Evolutionary conservation across 139 green algal genomes (phyloP).

Genomic region (Chlamydomonas asymmetrica): DNA sequence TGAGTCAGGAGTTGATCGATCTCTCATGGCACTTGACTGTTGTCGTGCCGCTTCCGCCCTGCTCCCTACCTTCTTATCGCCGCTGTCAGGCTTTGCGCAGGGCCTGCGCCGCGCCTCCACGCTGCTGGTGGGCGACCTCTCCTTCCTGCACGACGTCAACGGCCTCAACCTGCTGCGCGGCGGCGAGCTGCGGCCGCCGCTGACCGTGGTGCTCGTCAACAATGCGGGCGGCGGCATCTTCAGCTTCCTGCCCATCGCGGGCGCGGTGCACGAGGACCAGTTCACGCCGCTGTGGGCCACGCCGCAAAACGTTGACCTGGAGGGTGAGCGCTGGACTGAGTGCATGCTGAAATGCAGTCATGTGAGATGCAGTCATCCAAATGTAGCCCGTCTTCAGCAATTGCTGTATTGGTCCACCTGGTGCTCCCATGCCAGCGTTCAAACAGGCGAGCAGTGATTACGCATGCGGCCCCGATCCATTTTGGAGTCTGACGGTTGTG

Average conservation of each 20-base stretch:
- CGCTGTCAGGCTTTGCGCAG: conserved; percentile 80
- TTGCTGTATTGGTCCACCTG: too few relatives aligned
- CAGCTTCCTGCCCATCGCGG: conserved; percentile 90
- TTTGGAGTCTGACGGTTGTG: too few relatives aligned
- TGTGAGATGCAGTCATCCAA: too few relatives aligned
- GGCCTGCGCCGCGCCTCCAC: conserved; percentile 78
- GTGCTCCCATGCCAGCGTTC: too few relatives aligned
- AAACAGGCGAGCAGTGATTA: too few relatives aligned
- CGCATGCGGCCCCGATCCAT: too few relatives aligned
- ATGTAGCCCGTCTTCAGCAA: too few relatives aligned
- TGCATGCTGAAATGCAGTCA: too few relatives aligned
- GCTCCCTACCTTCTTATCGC: too few relatives aligned
- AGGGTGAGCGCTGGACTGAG: conserved; percentile 29
- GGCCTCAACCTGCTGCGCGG: conserved; percentile 86
- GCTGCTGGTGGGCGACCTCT: conserved; percentile 94
- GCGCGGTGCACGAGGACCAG: conserved; percentile 56
- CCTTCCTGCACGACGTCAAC: conserved; percentile 98
- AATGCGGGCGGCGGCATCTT: conserved; percentile 97
- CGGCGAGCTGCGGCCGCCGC: conserved; percentile 65
- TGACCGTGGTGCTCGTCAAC: conserved; percentile 96
- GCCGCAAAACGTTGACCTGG: conserved; percentile 86
- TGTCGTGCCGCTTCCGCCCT: neutral
- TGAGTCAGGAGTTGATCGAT: too few relatives aligned
- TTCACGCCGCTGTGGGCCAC: conserved; percentile 92
- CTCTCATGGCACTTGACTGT: too few relatives aligned